phyloP scores from a whole-genome alignment of 805 yeast genomes.

The Yamadazyma insecticola region DNA sequence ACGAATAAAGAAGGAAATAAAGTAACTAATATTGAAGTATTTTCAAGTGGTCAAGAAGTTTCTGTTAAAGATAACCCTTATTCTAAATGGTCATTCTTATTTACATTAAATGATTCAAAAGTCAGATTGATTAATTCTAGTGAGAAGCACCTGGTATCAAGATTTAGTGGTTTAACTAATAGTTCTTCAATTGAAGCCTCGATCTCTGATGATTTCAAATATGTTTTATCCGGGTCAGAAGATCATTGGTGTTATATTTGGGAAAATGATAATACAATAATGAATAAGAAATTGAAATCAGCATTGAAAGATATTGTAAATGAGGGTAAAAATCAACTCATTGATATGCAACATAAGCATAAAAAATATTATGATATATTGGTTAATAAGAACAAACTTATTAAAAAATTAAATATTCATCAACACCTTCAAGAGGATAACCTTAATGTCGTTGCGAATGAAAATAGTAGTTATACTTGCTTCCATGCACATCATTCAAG shows the following conservation, averaged over 20 bases:
- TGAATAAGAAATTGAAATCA: conserved; percentile 33
- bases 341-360: conserved; percentile 25
- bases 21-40: conserved; percentile 70
- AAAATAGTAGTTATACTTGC: conserved; percentile 58
- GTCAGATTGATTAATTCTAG: conserved; percentile 60
- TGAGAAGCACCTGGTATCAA: conserved; percentile 52
- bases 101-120: conserved; percentile 81
- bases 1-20: conserved; percentile 36
- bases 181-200: conserved; percentile 67
- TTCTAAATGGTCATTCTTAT: conserved; percentile 35
- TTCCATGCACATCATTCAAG: conserved; percentile 74
- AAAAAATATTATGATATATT: conserved; percentile 23
- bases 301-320: conserved; percentile 30
- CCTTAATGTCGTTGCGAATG: conserved; percentile 32
- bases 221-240: conserved; percentile 77
- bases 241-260: conserved; percentile 86
- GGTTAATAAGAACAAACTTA: conserved; percentile 22
- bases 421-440: conserved; percentile 22
- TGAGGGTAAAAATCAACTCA: conserved; percentile 31
- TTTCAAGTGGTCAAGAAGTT: conserved; percentile 18
- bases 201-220: conserved; percentile 50
- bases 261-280: conserved; percentile 46
- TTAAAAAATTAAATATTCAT: conserved; percentile 20
- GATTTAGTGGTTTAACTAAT: conserved; percentile 72
- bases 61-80: conserved; percentile 7